phyloP scores from a whole-genome alignment of 148 eudicot species.

The Nyssa sinensis region DNA sequence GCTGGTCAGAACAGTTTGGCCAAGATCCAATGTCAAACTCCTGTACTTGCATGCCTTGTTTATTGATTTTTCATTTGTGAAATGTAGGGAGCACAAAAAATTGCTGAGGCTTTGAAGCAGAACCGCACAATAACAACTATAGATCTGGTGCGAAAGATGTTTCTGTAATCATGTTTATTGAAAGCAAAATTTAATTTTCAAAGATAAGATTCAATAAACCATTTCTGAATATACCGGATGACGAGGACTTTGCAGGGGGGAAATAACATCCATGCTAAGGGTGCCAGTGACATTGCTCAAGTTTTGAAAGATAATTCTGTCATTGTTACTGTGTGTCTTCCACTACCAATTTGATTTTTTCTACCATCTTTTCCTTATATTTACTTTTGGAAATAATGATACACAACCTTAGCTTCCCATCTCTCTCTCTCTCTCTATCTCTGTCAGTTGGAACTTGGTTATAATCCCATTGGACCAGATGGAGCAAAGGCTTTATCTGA shows the following conservation, averaged over 20 bases:
- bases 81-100: constrained; percentile 77
- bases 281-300: constrained; percentile 65
- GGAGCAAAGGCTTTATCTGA: constrained; percentile 90
- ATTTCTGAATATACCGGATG: constrained; percentile 4
- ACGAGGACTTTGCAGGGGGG: constrained; percentile 70
- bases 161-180: constrained; percentile 5
- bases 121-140: constrained; percentile 71
- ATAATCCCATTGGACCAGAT: constrained; percentile 96
- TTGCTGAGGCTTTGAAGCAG: constrained; percentile 87
- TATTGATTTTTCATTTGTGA: constrained; percentile 1
- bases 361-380: constrained; percentile 1
- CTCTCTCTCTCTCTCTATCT: constrained; percentile 18
- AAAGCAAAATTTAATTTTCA: neutral
- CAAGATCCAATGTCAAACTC: neutral
- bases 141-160: constrained; percentile 67
- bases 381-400: neutral
- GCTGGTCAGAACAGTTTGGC: constrained; percentile 5
- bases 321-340: constrained; percentile 53
- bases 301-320: constrained; percentile 79
- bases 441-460: constrained; percentile 73
- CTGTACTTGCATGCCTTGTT: neutral
- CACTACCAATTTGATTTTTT: neutral
- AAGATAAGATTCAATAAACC: neutral
- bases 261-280: constrained; percentile 87
- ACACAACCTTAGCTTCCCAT: neutral